A percentile compares a stretch with the other conserved stretches of the same genome.
phyloP scores from a whole-genome alignment of 164 flowering plant genomes.

The Vitis rupestris region DNA sequence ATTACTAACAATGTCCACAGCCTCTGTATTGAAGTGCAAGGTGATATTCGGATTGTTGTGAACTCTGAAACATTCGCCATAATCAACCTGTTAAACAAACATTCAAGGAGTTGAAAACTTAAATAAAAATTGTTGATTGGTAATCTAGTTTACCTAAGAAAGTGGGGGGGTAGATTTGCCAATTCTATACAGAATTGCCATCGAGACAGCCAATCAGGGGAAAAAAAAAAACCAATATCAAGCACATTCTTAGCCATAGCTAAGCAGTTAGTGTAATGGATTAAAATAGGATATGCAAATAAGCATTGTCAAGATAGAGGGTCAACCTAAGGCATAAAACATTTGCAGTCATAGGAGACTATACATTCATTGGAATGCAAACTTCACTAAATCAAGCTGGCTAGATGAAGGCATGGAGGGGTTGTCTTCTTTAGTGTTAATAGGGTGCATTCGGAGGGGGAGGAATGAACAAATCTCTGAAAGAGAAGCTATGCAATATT shows the following conservation, averaged over 20 bases:
- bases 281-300: neutral
- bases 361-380: neutral
- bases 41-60: slow-evolving; percentile 93
- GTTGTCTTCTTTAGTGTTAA: no score
- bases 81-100: slow-evolving; percentile 99
- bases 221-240: neutral
- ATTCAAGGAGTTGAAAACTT: slow-evolving; percentile 90
- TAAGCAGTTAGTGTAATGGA: neutral
- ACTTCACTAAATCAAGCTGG: neutral
- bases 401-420: no score
- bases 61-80: slow-evolving; percentile 99
- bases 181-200: neutral
- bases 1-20: slow-evolving; percentile 87
- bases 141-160: slow-evolving; percentile 15
- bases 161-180: no score
- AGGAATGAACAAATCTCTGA: no score
- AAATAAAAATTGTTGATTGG: slow-evolving; percentile 40
- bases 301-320: neutral
- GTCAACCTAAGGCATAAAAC: neutral
- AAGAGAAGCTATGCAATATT: no score
- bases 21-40: slow-evolving; percentile 93
- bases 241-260: neutral
- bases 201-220: slow-evolving; percentile 8
- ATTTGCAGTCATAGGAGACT: neutral
- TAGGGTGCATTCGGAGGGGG: no score